These are phyloP conservation scores for Ochetophila trinervis DNA, from an alignment of 306 rosid genomes.

Conservation along the genomic window DNA sequence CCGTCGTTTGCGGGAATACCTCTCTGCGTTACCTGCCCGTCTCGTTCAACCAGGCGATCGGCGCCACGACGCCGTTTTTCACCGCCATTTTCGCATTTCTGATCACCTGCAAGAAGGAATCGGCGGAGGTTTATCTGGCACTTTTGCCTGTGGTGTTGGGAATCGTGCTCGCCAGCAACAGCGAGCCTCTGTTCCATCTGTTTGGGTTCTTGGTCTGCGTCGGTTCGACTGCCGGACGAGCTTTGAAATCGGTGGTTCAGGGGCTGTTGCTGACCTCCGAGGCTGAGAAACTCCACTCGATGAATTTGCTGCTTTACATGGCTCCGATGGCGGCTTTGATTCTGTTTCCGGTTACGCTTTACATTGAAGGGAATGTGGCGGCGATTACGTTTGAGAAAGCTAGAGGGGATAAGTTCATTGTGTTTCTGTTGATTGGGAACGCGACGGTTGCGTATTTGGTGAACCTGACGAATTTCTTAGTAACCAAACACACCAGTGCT, in stretches of 20 bases:
- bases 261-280: slow-evolving; percentile 74
- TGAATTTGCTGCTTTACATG: slow-evolving; percentile 89
- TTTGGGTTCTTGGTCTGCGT: slow-evolving; percentile 77
- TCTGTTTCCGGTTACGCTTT: slow-evolving; percentile 66
- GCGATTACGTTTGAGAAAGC: slow-evolving; percentile 54
- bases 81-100: slow-evolving; percentile 76
- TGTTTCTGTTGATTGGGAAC: slow-evolving; percentile 67
- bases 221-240: slow-evolving; percentile 90
- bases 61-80: slow-evolving; percentile 92
- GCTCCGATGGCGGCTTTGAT: slow-evolving; percentile 84
- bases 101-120: slow-evolving; percentile 72
- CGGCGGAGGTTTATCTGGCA: slow-evolving; percentile 67
- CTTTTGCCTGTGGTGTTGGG: slow-evolving; percentile 82
- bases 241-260: slow-evolving; percentile 83
- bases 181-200: slow-evolving; percentile 77
- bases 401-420: slow-evolving; percentile 45
- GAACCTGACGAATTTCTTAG: slow-evolving; percentile 81
- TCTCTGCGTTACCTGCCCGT: slow-evolving; percentile 82
- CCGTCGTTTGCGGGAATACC: slow-evolving; percentile 92
- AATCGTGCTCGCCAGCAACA: slow-evolving; percentile 69
- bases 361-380: slow-evolving; percentile 76
- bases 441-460: slow-evolving; percentile 94
- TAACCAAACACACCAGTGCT: slow-evolving; percentile 90
- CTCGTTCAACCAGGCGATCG: slow-evolving; percentile 89
- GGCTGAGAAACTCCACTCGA: slow-evolving; percentile 86